Percentiles rank a stretch among this genome's conserved stretches.
Evolutionary conservation across 805 yeast species (phyloP).

Genomic region (Lipomyces mesembrius): DNA sequence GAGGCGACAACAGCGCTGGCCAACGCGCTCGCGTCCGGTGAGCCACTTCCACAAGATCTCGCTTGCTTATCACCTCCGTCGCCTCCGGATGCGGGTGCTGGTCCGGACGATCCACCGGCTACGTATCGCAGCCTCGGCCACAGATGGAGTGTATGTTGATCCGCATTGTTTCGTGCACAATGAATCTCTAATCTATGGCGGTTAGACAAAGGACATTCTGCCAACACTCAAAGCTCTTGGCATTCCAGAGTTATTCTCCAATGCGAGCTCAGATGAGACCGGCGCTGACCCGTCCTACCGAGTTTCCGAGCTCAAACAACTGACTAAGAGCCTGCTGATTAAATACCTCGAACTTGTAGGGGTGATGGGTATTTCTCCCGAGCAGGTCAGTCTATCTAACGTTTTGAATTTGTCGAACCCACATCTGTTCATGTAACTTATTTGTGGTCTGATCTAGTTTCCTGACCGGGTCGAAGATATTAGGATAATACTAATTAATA

Average conservation of each 20-base stretch:
- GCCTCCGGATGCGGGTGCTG: constrained; percentile 43
- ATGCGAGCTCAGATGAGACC: constrained; percentile 28
- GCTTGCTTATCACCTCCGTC: constrained; percentile 44
- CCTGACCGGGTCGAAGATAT: constrained; percentile 74
- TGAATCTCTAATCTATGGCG: background rate
- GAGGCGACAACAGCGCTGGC: constrained; percentile 41
- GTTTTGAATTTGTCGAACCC: background rate
- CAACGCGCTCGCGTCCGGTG: background rate
- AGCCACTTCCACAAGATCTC: constrained; percentile 31
- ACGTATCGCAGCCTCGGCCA: constrained; percentile 88
- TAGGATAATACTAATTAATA: constrained; percentile 78
- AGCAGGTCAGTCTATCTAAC: constrained; percentile 42
- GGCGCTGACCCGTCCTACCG: constrained; percentile 56
- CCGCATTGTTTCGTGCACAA: background rate
- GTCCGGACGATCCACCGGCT: constrained; percentile 48
- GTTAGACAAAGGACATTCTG: constrained; percentile 60
- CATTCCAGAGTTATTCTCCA: constrained; percentile 67
- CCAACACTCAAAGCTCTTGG: constrained; percentile 80
- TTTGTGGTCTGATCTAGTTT: constrained; percentile 41
- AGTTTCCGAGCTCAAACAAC: constrained; percentile 74
- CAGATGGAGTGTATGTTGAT: constrained; percentile 64
- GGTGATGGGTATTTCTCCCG: constrained; percentile 73
- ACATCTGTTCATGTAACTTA: constrained; percentile 42
- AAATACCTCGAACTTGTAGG: constrained; percentile 85
- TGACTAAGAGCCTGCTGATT: constrained; percentile 75